Conservation (phyloP, 2,329 filamentous ascomycete species). For the Neonectria faginata region DNA sequence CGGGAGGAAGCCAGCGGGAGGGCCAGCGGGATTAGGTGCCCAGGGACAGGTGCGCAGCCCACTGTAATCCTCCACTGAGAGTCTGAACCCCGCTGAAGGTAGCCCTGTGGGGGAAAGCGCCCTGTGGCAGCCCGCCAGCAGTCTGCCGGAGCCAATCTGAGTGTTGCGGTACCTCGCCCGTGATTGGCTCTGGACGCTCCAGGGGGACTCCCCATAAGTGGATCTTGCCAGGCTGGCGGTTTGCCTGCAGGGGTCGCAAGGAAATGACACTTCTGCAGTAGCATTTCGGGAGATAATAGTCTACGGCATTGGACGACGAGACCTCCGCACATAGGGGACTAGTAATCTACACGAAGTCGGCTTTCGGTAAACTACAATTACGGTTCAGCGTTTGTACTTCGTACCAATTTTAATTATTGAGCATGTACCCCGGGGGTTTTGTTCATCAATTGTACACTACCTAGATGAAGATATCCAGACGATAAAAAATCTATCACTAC, state of each 20-base stretch:
- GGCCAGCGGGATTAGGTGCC: constrained; percentile 20
- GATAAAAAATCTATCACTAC: neutral
- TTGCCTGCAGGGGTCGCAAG: constrained; percentile 34
- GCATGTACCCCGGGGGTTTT: neutral
- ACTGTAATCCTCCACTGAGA: constrained; percentile 17
- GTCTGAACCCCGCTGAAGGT: constrained; percentile 25
- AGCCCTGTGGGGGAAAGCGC: constrained; percentile 24
- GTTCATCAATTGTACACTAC: neutral
- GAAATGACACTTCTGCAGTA: constrained; percentile 32
- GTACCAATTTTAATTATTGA: neutral
- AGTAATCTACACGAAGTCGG: too few species aligned
- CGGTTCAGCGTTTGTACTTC: neutral
- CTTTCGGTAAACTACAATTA: neutral
- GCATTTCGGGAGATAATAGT: constrained; percentile 16
- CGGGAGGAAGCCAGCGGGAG: constrained; percentile 19
- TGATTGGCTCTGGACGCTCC: constrained; percentile 33
- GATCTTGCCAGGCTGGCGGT: constrained; percentile 38
- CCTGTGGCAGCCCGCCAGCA: constrained; percentile 6
- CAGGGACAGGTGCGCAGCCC: constrained; percentile 20
- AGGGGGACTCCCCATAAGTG: constrained; percentile 30
- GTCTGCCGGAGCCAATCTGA: constrained; percentile 24
- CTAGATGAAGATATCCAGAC: neutral
- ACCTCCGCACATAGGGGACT: neutral
- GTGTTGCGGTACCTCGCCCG: neutral
- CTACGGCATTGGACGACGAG: constrained; percentile 1